These are phyloP conservation scores for Marasmius oreades DNA, from an alignment of 1,284 basidiomycete species.

Conservation along the genomic window DNA sequence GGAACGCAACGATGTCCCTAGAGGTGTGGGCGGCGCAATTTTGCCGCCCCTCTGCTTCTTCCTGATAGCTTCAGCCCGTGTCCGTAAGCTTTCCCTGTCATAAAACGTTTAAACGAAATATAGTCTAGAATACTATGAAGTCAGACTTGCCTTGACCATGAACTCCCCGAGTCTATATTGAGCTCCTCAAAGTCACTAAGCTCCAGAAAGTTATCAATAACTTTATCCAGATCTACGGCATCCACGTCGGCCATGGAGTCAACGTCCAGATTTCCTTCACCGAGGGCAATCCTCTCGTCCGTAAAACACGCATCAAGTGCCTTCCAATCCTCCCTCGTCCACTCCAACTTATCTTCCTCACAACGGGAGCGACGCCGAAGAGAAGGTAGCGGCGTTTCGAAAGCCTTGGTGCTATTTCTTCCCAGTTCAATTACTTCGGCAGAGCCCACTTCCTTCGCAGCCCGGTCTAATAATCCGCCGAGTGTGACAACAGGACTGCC, in stretches of 20 bases:
- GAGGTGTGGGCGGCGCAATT: conserved; percentile 49
- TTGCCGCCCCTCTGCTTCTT: conserved; percentile 59
- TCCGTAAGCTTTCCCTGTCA: conserved; percentile 48
- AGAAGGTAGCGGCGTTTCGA: conserved; percentile 8
- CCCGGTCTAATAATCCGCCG: conserved; percentile 54
- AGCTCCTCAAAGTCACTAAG: conserved; percentile 40
- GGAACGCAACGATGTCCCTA: conserved; percentile 17
- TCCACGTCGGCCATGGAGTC: conserved; percentile 42
- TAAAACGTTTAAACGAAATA: background rate
- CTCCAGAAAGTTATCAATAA: conserved; percentile 52
- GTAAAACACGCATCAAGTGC: conserved; percentile 72
- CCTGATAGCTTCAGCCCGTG: conserved; percentile 53
- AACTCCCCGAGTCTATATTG: conserved; percentile 24
- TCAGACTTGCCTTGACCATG: conserved; percentile 6
- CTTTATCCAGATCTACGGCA: conserved; percentile 44
- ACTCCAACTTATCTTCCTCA: conserved; percentile 29
- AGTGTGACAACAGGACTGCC: conserved; percentile 51
- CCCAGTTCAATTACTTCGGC: conserved; percentile 28
- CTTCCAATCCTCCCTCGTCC: conserved; percentile 75
- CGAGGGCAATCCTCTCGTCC: conserved; percentile 55
- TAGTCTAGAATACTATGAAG: conserved; percentile 5
- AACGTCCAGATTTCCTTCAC: conserved; percentile 16
- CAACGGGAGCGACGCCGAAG: background rate
- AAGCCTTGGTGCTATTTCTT: conserved; percentile 8
- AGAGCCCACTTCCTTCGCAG: conserved; percentile 37